Base-by-base conservation (phyloP, 129 eudicot species). In the Artemisia annua region DNA sequence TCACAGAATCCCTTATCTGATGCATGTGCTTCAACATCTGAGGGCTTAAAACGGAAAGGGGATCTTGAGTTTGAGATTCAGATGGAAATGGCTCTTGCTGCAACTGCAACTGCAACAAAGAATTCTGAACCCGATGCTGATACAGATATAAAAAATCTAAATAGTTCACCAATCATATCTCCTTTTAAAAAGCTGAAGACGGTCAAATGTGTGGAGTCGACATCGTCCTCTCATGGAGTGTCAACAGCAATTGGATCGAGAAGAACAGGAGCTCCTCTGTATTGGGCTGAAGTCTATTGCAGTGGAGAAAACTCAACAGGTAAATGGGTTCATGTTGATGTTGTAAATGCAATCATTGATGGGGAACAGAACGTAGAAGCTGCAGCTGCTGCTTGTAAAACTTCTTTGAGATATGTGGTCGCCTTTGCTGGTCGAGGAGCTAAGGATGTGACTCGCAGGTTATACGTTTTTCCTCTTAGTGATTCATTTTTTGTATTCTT, bases 391-490 rank as follows among this genome's bases (percentile, higher is more conserved):
- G 96, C 98, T 54, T 94, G 97, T 82, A 90, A 83, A 82, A 89
- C 79, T 20, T 78, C 85, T 55, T 78, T 94, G 87, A 82, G 98
- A 94, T 94, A 94, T 78, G 97, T 82, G 0, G 86, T 94, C 84
- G 98, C 98, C 60, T 94, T 94, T 84, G 92, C 92, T 67, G 97
- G 91, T 73, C 71, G 62, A 74, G 98, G 98, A 72, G 98, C 93
- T 81, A 94, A 94, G 84, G 98, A 94, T 48, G 98, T 94, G 53
- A 94, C 98, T 17, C 98, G 97, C 86, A 90, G 98, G 98, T 93
- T 35, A 65, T 44, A n/a, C 63, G 26, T 67, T 60, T 15, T 57
- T 79, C 48, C 12, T 8, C 18, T 35, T 9, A 58, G 30, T 35
- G 51, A 13, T 28, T 60, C 55, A 56, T 48, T 19, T 51, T 35